Percentiles rank a stretch among this genome's conserved stretches.
These are phyloP conservation scores for Pleurostoma richardsiae DNA, from an alignment of 2,329 filamentous ascomycete species.

Conservation along the genomic window DNA sequence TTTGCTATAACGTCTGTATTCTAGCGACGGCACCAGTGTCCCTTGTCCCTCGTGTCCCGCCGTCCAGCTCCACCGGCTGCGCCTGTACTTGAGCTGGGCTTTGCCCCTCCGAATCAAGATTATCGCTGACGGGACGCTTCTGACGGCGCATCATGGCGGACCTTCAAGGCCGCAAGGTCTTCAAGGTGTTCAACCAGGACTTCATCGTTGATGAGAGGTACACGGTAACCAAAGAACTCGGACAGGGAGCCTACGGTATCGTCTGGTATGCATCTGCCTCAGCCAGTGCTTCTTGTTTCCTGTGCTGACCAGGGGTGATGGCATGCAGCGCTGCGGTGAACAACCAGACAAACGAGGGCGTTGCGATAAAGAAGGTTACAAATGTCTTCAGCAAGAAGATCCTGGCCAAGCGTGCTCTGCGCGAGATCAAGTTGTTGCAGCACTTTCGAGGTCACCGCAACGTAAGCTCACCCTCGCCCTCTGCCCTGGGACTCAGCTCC, in stretches of 20 bases:
- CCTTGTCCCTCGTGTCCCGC: no score
- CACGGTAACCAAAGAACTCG: conserved; percentile 96
- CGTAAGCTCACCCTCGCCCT: conserved; percentile 43
- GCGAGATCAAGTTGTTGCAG: conserved; percentile 97
- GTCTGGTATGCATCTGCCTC: conserved; percentile 66
- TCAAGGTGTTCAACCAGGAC: conserved; percentile 99
- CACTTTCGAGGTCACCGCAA: conserved; percentile 92
- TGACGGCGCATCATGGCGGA: conserved; percentile 21
- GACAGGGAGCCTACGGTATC: conserved; percentile 97
- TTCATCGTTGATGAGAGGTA: conserved; percentile 98
- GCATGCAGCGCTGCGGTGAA: conserved; percentile 80
- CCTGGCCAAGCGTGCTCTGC: conserved; percentile 91
- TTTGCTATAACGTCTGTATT: no score
- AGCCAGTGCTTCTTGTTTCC: no score
- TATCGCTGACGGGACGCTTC: background rate
- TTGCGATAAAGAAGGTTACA: conserved; percentile 99
- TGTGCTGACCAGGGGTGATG: no score
- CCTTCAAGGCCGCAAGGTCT: conserved; percentile 67
- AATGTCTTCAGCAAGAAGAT: conserved; percentile 99
- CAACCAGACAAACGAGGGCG: conserved; percentile 82
- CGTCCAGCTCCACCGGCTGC: no score
- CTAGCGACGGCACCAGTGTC: no score
- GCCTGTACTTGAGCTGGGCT: background rate
- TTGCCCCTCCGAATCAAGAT: background rate
- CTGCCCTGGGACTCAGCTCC: background rate